Evolutionary conservation across 495 filamentous ascomycete species (phyloP).

Genomic region (Aspergillus homomorphus): DNA sequence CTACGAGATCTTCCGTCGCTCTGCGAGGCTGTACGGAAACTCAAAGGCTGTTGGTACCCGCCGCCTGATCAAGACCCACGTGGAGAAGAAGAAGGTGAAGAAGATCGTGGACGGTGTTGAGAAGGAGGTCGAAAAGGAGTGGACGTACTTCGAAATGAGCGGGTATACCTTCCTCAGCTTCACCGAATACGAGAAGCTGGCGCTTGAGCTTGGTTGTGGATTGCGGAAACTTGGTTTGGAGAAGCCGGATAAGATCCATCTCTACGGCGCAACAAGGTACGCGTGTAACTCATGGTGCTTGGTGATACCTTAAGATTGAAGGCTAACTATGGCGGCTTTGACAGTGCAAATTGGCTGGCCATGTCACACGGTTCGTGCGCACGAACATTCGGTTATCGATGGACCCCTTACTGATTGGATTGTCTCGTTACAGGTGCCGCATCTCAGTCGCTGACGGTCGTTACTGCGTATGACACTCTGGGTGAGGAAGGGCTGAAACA

Average conservation of each 20-base stretch:
- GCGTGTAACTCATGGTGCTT: constrained; percentile 7
- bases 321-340: constrained; percentile 8
- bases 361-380: constrained; percentile 59
- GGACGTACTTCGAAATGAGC: constrained; percentile 93
- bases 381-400: background rate
- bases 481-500: constrained; percentile 91
- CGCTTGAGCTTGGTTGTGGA: constrained; percentile 70
- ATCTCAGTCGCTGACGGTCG: constrained; percentile 92
- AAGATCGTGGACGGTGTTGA: constrained; percentile 91
- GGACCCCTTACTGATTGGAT: constrained; percentile 2
- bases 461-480: constrained; percentile 96
- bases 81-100: constrained; percentile 95
- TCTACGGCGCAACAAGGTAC: constrained; percentile 83
- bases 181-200: constrained; percentile 78
- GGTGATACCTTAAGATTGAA: background rate
- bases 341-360: constrained; percentile 71
- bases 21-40: constrained; percentile 81
- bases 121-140: constrained; percentile 87
- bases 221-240: constrained; percentile 75
- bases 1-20: constrained; percentile 79
- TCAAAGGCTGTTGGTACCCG: constrained; percentile 80
- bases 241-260: constrained; percentile 72
- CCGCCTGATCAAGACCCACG: constrained; percentile 77
- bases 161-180: constrained; percentile 84
- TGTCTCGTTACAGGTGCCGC: constrained; percentile 44